Evolutionary conservation across 2,329 filamentous ascomycete genomes (phyloP).

Genomic region (Chaetothyriales sp.): DNA sequence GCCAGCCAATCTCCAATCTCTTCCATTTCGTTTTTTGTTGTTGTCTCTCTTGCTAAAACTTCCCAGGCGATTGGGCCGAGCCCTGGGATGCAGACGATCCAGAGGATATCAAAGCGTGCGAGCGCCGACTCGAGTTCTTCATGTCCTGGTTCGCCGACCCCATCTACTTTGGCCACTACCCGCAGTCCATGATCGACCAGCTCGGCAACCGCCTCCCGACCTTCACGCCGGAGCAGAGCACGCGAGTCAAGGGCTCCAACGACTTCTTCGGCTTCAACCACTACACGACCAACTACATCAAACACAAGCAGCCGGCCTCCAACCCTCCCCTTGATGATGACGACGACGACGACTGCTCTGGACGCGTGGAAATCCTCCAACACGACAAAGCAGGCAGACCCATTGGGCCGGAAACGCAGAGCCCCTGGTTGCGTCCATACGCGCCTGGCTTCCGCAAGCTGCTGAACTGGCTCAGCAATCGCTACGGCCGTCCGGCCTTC

Average conservation of each 20-base stretch:
- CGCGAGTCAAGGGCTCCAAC: constrained; percentile 68
- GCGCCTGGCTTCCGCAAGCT: constrained; percentile 63
- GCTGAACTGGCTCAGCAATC: constrained; percentile 59
- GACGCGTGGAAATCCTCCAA: constrained; percentile 59
- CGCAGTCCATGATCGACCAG: constrained; percentile 67
- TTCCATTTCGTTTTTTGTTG: too few relatives aligned
- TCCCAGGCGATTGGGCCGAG: constrained; percentile 50
- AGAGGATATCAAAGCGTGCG: constrained; percentile 56
- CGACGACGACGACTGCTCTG: constrained; percentile 61
- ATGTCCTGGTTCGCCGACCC: constrained; percentile 84
- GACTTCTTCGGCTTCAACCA: constrained; percentile 94
- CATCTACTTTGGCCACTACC: constrained; percentile 72
- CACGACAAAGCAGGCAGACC: constrained; percentile 55
- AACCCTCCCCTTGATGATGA: too few relatives aligned
- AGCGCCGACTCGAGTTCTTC: constrained; percentile 72
- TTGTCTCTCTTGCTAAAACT: neutral
- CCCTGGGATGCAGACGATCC: constrained; percentile 70
- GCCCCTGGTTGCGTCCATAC: constrained; percentile 63
- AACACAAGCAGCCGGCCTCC: constrained; percentile 42
- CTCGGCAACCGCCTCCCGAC: constrained; percentile 61
- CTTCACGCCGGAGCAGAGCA: constrained; percentile 57
- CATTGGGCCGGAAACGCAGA: constrained; percentile 72
- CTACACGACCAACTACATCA: constrained; percentile 80
- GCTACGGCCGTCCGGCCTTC: constrained; percentile 62
- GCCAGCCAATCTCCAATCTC: too few relatives aligned